Base-by-base conservation (phyloP, 768 basidiomycete species). In the Naganishia friedmannii region DNA sequence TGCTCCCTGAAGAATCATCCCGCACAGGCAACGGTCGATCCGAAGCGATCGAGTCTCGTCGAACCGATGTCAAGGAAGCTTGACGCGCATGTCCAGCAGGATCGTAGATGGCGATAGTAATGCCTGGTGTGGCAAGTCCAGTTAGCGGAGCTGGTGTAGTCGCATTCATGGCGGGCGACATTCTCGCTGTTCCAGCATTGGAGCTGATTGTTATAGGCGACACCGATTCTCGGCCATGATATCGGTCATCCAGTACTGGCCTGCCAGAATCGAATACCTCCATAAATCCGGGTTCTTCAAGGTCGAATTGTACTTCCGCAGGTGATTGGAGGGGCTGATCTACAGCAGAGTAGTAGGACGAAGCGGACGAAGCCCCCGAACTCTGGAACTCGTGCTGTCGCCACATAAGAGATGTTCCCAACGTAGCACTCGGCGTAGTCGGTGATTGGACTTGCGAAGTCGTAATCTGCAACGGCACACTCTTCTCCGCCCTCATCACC, bases 31-130 rank as follows among this genome's bases (percentile, higher is more conserved):
- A 23, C 10, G 60, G 60, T 37, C 31, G 19, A 23, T 32, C 57
- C 23, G 8, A 21, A 63, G 2, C 28, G 6, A 29, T 29, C 23
- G 60, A 63, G 39, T 63, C 60, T 7, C 48, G 48, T 45, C 42
- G 39, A 29, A 63, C 1, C 7, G 60, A 63, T 15, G 60, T 7
- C 60, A 63, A 45, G 23, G 60, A 63, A 15, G 60, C 60, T 34
- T 63, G 60, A 42, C 60, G 60, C 46, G 39, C 42, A 31, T 58
- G 46, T 13, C 68, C 68, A 19, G 57, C 23, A 10, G 51, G 45
- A 28, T 71, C 70, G 15, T 60, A 45, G 10, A 71, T 32, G 29
- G 55, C 48, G 66, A 71, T 71, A 48, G 70, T 71, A 66, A 71
- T 71, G 3, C 63, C 70, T 3, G 55, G 66, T 9, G 54, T 54